Evolutionary conservation across 164 flowering plant genomes (phyloP).

Genomic region (Nymphaea colorata): DNA sequence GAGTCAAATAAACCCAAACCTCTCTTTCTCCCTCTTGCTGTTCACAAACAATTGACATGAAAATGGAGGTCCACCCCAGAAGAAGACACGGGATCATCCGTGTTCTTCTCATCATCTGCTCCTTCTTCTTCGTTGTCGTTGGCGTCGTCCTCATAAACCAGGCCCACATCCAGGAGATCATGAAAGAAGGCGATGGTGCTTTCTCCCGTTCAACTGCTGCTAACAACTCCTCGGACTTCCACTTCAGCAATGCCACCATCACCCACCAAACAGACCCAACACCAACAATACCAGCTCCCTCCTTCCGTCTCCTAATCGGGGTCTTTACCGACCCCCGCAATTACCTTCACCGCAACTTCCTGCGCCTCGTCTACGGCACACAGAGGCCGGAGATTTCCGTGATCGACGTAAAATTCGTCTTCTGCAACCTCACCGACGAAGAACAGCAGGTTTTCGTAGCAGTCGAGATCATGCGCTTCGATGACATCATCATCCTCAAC

Average conservation of each 20-base stretch:
- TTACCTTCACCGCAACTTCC: constrained; percentile 64
- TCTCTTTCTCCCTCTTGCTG: background rate
- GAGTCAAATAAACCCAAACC: background rate
- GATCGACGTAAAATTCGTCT: constrained; percentile 67
- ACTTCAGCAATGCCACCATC: background rate
- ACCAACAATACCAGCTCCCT: background rate
- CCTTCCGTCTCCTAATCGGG: constrained; percentile 53
- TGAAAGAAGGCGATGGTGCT: constrained; percentile 20
- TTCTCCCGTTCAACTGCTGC: background rate
- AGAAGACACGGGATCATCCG: background rate
- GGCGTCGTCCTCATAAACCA: constrained; percentile 28
- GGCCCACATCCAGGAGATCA: constrained; percentile 32
- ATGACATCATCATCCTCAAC: constrained; percentile 70
- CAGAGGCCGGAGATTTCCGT: constrained; percentile 28
- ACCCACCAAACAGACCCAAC: constrained; percentile 7
- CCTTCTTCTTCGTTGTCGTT: constrained; percentile 22
- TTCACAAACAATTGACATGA: background rate
- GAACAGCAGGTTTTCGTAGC: constrained; percentile 62
- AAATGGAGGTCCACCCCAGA: background rate
- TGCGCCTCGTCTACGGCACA: constrained; percentile 60
- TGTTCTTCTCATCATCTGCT: constrained; percentile 26
- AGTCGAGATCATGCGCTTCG: constrained; percentile 69
- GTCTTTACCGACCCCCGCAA: constrained; percentile 61
- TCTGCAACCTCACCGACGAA: constrained; percentile 76
- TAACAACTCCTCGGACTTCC: background rate